Base-by-base conservation (phyloP, 2,329 filamentous ascomycete genomes). In the Clonostachys rosea region DNA sequence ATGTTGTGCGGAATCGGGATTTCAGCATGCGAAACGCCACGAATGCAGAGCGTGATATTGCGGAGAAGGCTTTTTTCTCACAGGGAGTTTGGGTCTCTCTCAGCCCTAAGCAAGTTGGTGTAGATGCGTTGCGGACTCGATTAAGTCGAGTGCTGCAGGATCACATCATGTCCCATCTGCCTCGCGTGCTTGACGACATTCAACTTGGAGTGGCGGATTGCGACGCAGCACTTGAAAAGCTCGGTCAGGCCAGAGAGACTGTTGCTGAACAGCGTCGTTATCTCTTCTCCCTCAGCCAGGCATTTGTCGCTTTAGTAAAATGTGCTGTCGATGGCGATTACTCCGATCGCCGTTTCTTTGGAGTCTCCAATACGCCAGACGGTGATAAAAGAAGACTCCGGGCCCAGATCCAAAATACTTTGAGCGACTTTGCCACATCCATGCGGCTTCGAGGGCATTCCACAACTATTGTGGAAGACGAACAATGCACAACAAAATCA, bases 241-340 rank as follows among this genome's bases (percentile, higher is more conserved):
- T 86, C 0, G 82, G 83, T 0, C 61, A 65, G 2, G 64, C 71
- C 8, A 67, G 80, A 8, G 59, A 54, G 3, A 78, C 71, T 0
- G 30, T 64, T 1, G 49, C 61, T 0, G 71, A 84, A 47, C 78
- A 84, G 51, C 68, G 67, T 0, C 54, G 63, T 4, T 73, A 75
- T 18, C 61, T 84, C 6, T 62, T 75, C n/a, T 55, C 64, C 5
- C 62, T 79, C 11, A 73, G 73, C 48, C 63, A 70, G 45, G 49
- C 55, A 0, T 77, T 79, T 46, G 66, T 71, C 6, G 54, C 56
- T 3, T 61, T 81, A 5, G 52, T 76, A 6, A 70, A 66, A 44
- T 64, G 66, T 4, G 73, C 76, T 0, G 57, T 75, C 0, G 67
- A 76, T n/a, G 81, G 80, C 0, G 65, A 63, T 0, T 84, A 83